A percentile compares a stretch with the other conserved stretches of the same genome.
Evolutionary conservation across 805 yeast species (phyloP).

Genomic region (Sugiyamaella qingdaonensis): DNA sequence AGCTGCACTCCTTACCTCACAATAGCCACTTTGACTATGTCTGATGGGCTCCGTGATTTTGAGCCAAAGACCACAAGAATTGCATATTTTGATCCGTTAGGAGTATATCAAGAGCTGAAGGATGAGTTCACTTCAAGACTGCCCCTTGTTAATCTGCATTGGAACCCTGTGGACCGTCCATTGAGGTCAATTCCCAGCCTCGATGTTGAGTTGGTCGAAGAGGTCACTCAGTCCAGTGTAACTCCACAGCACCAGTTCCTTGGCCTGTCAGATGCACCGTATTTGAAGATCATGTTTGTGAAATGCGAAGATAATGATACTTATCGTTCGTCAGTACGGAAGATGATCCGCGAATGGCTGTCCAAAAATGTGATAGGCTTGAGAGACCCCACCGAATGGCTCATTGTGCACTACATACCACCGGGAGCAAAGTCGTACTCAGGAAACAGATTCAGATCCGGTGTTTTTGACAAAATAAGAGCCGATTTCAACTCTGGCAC

Average conservation of each 20-base stretch:
- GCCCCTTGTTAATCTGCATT: slow-evolving; percentile 63
- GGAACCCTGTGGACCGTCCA: slow-evolving; percentile 54
- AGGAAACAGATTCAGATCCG: slow-evolving; percentile 41
- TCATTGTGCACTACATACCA: slow-evolving; percentile 51
- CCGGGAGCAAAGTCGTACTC: slow-evolving; percentile 30
- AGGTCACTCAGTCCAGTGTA: slow-evolving; percentile 27
- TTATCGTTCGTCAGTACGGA: slow-evolving; percentile 76
- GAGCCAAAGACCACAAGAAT: slow-evolving; percentile 30
- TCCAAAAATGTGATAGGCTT: slow-evolving; percentile 37
- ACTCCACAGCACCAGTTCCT: slow-evolving; percentile 37
- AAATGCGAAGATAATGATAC: slow-evolving; percentile 63
- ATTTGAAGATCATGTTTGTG: slow-evolving; percentile 65
- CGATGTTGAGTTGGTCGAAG: slow-evolving; percentile 52
- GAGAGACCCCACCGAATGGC: slow-evolving; percentile 54
- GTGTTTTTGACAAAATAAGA: slow-evolving; percentile 51
- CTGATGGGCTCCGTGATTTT: slow-evolving; percentile 7
- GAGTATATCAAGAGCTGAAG: slow-evolving; percentile 45
- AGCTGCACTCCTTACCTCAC: no score
- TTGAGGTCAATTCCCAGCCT: slow-evolving; percentile 61
- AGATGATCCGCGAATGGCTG: slow-evolving; percentile 79
- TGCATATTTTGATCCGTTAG: slow-evolving; percentile 75
- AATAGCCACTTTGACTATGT: background rate
- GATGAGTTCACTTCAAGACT: slow-evolving; percentile 43
- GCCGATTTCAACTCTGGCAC: slow-evolving; percentile 44
- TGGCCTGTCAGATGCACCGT: slow-evolving; percentile 44